These are phyloP conservation scores for Tulasnella sp. DNA, from an alignment of 768 basidiomycete genomes.

Conservation along the genomic window DNA sequence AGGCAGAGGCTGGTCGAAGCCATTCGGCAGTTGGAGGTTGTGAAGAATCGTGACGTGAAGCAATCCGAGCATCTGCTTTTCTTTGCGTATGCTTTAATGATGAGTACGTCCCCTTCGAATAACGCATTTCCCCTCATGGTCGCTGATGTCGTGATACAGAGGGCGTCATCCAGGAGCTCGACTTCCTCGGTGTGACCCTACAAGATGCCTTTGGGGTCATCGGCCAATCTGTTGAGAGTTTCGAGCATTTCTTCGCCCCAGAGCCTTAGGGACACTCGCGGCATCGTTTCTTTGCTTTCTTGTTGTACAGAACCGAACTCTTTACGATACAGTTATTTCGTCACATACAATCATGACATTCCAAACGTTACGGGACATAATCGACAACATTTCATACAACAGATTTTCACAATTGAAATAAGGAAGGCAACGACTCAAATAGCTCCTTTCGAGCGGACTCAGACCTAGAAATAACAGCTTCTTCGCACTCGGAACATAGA, in stretches of 20 bases:
- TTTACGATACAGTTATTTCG: too few relatives aligned
- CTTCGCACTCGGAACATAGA: not conserved
- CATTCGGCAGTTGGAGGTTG: slow-evolving; percentile 75
- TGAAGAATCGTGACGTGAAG: slow-evolving; percentile 70
- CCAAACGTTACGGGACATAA: too few relatives aligned
- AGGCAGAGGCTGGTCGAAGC: slow-evolving; percentile 73
- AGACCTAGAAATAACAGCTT: not conserved
- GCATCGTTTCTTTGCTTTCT: too few relatives aligned
- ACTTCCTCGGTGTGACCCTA: slow-evolving; percentile 64
- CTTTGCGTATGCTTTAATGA: slow-evolving; percentile 87
- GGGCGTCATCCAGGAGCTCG: slow-evolving; percentile 83
- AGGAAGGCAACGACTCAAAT: not conserved
- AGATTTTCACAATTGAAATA: not conserved
- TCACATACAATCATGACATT: too few relatives aligned
- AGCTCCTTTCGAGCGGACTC: not conserved
- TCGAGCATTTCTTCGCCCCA: slow-evolving; percentile 59
- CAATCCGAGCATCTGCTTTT: slow-evolving; percentile 81
- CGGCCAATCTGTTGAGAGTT: slow-evolving; percentile 68
- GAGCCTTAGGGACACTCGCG: too few relatives aligned
- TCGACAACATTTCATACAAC: too few relatives aligned
- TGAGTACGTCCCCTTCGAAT: slow-evolving; percentile 38
- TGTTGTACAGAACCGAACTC: too few relatives aligned
- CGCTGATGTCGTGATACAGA: slow-evolving; percentile 25
- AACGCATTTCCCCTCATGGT: not conserved
- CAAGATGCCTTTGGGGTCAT: slow-evolving; percentile 92